phyloP scores from a whole-genome alignment of 352 stramenopile species.

The Albugo candida region DNA sequence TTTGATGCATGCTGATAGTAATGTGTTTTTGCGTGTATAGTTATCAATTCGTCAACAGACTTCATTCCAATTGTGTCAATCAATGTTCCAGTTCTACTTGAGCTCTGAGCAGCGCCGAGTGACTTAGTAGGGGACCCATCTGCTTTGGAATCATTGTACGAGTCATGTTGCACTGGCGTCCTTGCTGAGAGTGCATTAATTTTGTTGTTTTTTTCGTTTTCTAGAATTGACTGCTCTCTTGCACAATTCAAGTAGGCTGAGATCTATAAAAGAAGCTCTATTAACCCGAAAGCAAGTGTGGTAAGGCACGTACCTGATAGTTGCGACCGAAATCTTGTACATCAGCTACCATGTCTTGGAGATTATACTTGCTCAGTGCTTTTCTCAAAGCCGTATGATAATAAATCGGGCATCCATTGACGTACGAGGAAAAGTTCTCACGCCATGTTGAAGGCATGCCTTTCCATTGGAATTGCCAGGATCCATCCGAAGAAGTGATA shows the following conservation, averaged over 20 bases:
- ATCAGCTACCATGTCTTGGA: slow-evolving; percentile 75
- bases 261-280: slow-evolving; percentile 14
- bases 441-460: slow-evolving; percentile 74
- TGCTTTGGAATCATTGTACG: slow-evolving; percentile 14
- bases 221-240: slow-evolving; percentile 43
- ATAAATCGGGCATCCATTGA: slow-evolving; percentile 54
- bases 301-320: slow-evolving; percentile 28
- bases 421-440: slow-evolving; percentile 61
- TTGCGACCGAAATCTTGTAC: slow-evolving; percentile 61
- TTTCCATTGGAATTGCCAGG: slow-evolving; percentile 76
- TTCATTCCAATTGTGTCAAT: slow-evolving; percentile 1
- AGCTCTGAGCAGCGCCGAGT: slow-evolving; percentile 3
- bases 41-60: slow-evolving; percentile 13
- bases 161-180: slow-evolving; percentile 10
- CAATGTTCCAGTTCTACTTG: no score
- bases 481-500: slow-evolving; percentile 32
- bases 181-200: slow-evolving; percentile 25
- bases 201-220: slow-evolving; percentile 70
- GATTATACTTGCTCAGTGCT: slow-evolving; percentile 67
- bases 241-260: slow-evolving; percentile 54
- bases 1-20: not conserved
- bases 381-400: slow-evolving; percentile 73
- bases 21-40: not conserved
- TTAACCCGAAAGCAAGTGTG: not conserved
- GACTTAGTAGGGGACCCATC: slow-evolving; percentile 48